phyloP scores from a whole-genome alignment of 1,284 basidiomycete genomes.

The Agroathelia rolfsii region DNA sequence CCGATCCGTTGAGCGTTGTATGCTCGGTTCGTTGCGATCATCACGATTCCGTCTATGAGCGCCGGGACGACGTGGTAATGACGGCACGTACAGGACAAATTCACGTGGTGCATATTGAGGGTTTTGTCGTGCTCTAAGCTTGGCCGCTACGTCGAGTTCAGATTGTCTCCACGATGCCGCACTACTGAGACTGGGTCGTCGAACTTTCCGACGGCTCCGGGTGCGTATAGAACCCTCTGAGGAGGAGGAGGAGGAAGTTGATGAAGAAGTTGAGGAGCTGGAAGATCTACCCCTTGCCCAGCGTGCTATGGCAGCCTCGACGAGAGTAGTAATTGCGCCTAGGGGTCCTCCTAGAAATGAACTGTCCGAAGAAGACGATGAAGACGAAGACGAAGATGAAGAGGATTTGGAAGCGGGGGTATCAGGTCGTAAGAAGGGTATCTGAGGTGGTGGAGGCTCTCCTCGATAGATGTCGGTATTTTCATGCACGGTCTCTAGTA shows the following conservation, averaged over 20 bases:
- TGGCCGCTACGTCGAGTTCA: slow-evolving; percentile 46
- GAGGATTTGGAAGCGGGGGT: slow-evolving; percentile 20
- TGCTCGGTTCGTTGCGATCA: too few relatives aligned
- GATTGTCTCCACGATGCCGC: slow-evolving; percentile 35
- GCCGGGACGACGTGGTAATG: slow-evolving; percentile 21
- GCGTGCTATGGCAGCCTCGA: slow-evolving; percentile 44
- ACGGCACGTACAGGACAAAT: slow-evolving; percentile 55
- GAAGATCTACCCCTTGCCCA: slow-evolving; percentile 38
- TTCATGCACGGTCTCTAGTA: too few relatives aligned
- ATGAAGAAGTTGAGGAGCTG: slow-evolving; percentile 26
- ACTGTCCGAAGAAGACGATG: slow-evolving; percentile 33
- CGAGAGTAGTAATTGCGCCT: slow-evolving; percentile 37
- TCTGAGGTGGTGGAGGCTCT: slow-evolving; percentile 25
- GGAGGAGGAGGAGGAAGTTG: slow-evolving; percentile 19
- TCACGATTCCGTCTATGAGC: slow-evolving; percentile 7
- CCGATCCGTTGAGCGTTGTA: slow-evolving; percentile 27
- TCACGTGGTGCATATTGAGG: slow-evolving; percentile 49
- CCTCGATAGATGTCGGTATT: slow-evolving; percentile 54
- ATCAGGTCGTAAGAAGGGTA: slow-evolving; percentile 22
- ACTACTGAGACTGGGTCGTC: slow-evolving; percentile 23
- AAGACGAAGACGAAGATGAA: slow-evolving; percentile 26
- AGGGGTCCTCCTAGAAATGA: slow-evolving; percentile 29
- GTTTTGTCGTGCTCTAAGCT: slow-evolving; percentile 51
- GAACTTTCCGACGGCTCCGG: slow-evolving; percentile 18
- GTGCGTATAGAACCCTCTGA: slow-evolving; percentile 22